Evolutionary conservation across 192 early-diverging fungal species (phyloP).

Genomic region (Lobosporangium transversale): DNA sequence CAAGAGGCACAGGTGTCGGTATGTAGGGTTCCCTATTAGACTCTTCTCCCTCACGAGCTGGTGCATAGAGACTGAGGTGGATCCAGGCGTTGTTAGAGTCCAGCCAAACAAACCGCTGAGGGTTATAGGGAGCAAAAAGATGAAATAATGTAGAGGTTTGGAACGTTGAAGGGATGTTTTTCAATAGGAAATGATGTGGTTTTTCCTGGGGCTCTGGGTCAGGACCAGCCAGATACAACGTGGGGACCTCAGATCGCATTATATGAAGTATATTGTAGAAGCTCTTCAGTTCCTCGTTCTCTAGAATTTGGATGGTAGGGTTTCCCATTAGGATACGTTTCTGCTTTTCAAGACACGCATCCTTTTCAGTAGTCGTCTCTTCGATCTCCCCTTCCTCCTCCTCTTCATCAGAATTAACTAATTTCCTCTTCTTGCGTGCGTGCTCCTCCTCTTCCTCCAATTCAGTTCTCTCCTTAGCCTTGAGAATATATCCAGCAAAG

Average conservation of each 20-base stretch:
- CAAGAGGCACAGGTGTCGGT: conserved; percentile 28
- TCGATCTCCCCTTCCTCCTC: conserved; percentile 35
- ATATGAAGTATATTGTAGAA: conserved; percentile 72
- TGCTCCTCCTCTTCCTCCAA: conserved; percentile 10
- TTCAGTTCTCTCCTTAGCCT: conserved; percentile 38
- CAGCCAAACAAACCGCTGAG: conserved; percentile 61
- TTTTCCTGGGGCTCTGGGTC: conserved; percentile 57
- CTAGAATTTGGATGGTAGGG: conserved; percentile 22
- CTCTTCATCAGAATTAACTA: conserved; percentile 22
- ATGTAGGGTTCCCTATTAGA: conserved; percentile 8
- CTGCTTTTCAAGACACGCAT: conserved; percentile 27
- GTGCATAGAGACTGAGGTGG: conserved; percentile 49
- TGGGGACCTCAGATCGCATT: conserved; percentile 72
- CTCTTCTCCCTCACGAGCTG: conserved; percentile 10
- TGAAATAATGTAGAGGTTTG: conserved; percentile 59
- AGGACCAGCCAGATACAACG: conserved; percentile 65
- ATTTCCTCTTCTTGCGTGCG: conserved; percentile 25
- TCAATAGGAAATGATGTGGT: conserved; percentile 60
- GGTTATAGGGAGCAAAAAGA: conserved; percentile 57
- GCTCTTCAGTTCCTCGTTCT: conserved; percentile 26
- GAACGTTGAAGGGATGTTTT: conserved; percentile 61
- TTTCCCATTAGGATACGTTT: conserved; percentile 33
- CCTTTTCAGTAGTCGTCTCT: conserved; percentile 33
- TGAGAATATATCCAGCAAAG: conserved; percentile 63
- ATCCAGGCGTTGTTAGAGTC: conserved; percentile 62